A percentile compares a stretch with the other conserved stretches of the same genome.
These are phyloP conservation scores for Xylaria acuta DNA, from an alignment of 495 filamentous ascomycete genomes.

Conservation along the genomic window DNA sequence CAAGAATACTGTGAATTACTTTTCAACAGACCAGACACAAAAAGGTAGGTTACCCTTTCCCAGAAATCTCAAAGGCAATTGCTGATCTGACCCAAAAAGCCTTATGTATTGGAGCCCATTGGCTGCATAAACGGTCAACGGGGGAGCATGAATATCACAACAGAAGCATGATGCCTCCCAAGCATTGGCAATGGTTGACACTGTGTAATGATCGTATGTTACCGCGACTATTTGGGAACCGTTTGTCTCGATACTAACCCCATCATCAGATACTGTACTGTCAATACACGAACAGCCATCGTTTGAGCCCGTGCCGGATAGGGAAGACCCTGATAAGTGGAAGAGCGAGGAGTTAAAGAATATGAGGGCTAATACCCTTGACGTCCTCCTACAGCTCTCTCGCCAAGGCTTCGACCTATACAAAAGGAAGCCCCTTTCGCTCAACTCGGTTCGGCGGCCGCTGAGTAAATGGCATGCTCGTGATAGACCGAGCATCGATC, in stretches of 20 bases:
- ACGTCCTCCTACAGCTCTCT: conserved; percentile 76
- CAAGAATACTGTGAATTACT: conserved; percentile 48
- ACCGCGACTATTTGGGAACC: neutral
- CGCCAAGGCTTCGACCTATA: conserved; percentile 44
- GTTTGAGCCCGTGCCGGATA: conserved; percentile 44
- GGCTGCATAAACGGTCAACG: conserved; percentile 63
- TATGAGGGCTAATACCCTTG: conserved; percentile 71
- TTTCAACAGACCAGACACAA: conserved; percentile 47
- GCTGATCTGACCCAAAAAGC: conserved; percentile 50
- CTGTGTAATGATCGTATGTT: conserved; percentile 77
- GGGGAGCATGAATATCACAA: conserved; percentile 31
- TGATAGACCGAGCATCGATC: conserved; percentile 33
- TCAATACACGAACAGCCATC: conserved; percentile 77
- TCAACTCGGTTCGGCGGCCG: conserved; percentile 47
- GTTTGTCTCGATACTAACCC: conserved; percentile 21
- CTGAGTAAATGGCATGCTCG: conserved; percentile 37
- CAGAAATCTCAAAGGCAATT: conserved; percentile 6
- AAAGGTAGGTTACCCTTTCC: conserved; percentile 32
- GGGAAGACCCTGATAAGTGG: conserved; percentile 44
- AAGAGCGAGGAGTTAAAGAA: conserved; percentile 51
- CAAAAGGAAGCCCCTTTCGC: conserved; percentile 54
- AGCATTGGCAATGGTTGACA: conserved; percentile 78
- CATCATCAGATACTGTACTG: conserved; percentile 68
- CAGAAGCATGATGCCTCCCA: conserved; percentile 41
- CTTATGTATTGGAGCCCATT: conserved; percentile 84